Percentiles rank a stretch among this genome's conserved stretches.
Evolutionary conservation across 495 filamentous ascomycete genomes (phyloP).

Genomic region (Daldinia grandis): DNA sequence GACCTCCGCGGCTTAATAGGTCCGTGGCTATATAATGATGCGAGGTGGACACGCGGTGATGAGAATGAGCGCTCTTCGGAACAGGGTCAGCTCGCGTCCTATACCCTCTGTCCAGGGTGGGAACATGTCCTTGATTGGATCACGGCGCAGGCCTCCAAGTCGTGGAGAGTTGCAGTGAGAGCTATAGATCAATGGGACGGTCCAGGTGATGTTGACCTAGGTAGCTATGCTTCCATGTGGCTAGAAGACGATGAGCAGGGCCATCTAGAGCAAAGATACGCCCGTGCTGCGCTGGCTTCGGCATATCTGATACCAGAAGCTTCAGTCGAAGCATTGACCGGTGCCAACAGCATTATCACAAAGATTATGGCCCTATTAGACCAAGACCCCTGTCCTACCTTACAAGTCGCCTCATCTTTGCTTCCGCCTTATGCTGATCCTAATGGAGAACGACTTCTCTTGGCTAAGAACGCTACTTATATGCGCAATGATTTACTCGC

Average conservation of each 20-base stretch:
- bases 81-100: constrained; percentile 14
- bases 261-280: constrained; percentile 69
- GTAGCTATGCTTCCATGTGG: constrained; percentile 67
- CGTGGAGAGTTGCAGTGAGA: constrained; percentile 64
- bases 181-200: constrained; percentile 82
- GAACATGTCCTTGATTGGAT: constrained; percentile 83
- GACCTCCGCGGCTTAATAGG: constrained; percentile 80
- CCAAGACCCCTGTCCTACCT: constrained; percentile 60
- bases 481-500: constrained; percentile 66
- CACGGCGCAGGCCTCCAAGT: constrained; percentile 62
- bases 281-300: constrained; percentile 74
- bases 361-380: constrained; percentile 68
- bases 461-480: constrained; percentile 51
- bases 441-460: constrained; percentile 43
- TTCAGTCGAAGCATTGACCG: constrained; percentile 65
- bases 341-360: constrained; percentile 67
- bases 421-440: constrained; percentile 53
- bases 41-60: constrained; percentile 61
- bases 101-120: constrained; percentile 66
- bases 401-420: constrained; percentile 53
- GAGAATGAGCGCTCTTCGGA: constrained; percentile 27
- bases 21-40: constrained; percentile 82
- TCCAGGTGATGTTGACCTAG: constrained; percentile 80
- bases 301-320: constrained; percentile 73
- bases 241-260: constrained; percentile 61